Evolutionary conservation across 2,329 filamentous ascomycete species (phyloP).

Genomic region (Colletotrichum liaoningense): DNA sequence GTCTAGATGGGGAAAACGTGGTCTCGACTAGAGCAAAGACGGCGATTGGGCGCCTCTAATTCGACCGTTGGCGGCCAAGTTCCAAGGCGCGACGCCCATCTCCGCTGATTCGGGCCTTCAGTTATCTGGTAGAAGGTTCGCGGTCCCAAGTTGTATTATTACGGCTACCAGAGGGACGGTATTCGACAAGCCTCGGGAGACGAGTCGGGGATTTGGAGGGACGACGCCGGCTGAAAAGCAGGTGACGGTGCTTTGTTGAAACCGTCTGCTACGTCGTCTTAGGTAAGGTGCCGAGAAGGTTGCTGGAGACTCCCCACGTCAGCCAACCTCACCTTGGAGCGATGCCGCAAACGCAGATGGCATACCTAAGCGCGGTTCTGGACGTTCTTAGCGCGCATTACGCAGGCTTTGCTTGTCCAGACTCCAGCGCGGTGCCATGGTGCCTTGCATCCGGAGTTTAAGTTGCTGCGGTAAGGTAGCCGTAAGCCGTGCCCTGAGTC

Average conservation of each 20-base stretch:
- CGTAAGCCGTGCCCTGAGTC: slow-evolving; percentile 5
- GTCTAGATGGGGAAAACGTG: neutral
- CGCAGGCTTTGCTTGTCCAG: slow-evolving; percentile 8
- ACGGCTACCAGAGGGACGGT: neutral
- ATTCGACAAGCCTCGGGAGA: slow-evolving; percentile 10
- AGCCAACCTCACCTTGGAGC: neutral
- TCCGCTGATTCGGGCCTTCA: slow-evolving; percentile 1
- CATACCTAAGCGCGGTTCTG: slow-evolving; percentile 12
- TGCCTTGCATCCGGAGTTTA: slow-evolving; percentile 7
- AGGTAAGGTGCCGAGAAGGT: slow-evolving; percentile 5
- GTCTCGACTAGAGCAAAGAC: neutral
- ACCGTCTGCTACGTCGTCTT: slow-evolving; percentile 5
- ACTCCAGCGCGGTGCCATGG: neutral
- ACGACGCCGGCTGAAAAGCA: neutral
- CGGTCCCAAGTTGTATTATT: neutral
- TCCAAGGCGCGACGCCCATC: neutral
- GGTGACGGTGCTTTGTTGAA: neutral
- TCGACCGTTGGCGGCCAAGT: slow-evolving; percentile 12
- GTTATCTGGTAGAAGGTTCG: neutral
- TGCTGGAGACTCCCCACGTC: neutral
- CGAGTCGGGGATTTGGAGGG: slow-evolving; percentile 7
- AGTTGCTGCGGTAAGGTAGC: slow-evolving; percentile 9
- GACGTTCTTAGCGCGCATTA: slow-evolving; percentile 17
- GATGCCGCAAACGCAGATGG: neutral
- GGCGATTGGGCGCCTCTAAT: neutral